These are phyloP conservation scores for Rhinocladiella mackenziei DNA, from an alignment of 2,329 filamentous ascomycete species.

Conservation along the genomic window DNA sequence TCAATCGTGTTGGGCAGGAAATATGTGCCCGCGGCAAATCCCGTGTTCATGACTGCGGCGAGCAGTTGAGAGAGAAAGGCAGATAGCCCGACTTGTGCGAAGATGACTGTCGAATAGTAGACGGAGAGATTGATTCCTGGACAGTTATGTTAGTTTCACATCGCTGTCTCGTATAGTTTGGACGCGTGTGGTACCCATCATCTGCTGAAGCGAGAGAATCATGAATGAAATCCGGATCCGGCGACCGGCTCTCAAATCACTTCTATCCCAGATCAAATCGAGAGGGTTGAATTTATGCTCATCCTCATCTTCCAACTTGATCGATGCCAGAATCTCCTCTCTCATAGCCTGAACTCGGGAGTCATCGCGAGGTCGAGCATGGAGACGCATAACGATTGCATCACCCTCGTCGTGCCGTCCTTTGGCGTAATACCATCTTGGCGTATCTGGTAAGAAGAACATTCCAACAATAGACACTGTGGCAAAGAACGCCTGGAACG, in stretches of 20 bases:
- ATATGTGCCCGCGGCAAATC: slow-evolving; percentile 17
- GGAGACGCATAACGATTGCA: slow-evolving; percentile 23
- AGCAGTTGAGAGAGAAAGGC: slow-evolving; percentile 17
- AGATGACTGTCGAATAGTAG: slow-evolving; percentile 25
- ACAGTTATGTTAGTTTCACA: too few relatives aligned
- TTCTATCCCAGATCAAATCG: slow-evolving; percentile 35
- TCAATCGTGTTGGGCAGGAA: slow-evolving; percentile 19
- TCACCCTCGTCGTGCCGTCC: slow-evolving; percentile 30
- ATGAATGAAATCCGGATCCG: slow-evolving; percentile 39
- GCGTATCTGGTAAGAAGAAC: slow-evolving; percentile 31
- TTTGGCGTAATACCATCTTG: slow-evolving; percentile 33
- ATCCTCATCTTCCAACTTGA: slow-evolving; percentile 23
- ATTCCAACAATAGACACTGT: slow-evolving; percentile 27
- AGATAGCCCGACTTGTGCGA: slow-evolving; percentile 18
- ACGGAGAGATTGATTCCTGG: slow-evolving; percentile 34
- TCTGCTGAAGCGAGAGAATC: slow-evolving; percentile 32
- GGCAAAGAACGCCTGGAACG: slow-evolving; percentile 56
- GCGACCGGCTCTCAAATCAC: slow-evolving; percentile 36
- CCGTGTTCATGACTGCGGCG: slow-evolving; percentile 23
- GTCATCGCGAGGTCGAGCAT: slow-evolving; percentile 23
- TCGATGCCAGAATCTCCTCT: slow-evolving; percentile 30
- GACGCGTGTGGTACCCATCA: too few relatives aligned
- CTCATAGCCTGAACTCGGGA: slow-evolving; percentile 23
- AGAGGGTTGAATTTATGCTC: slow-evolving; percentile 31
- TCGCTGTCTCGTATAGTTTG: too few relatives aligned